Conservation (phyloP, 176 grass and related monocot species). For the sorghum (Sorghum bicolor) region Sorghum_bicolor_NCBIv3 NC_012870.2:73939001-73939500, state of each 20-base stretch:
- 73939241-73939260: neutral
- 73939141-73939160: neutral
- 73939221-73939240: neutral
- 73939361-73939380: conserved; percentile 51
- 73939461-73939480: neutral
- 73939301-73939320: conserved; percentile 81
- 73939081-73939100: neutral
- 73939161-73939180: neutral
- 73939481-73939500: neutral
- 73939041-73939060: neutral
- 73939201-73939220: neutral
- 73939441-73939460: neutral
- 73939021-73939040: neutral
- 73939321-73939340: conserved; percentile 72
- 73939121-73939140: neutral
- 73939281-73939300: conserved; percentile 76
- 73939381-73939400: conserved; percentile 71
- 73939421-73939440: neutral
- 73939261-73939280: conserved; percentile 19
- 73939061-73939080: neutral
- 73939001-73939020: neutral
- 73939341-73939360: conserved; percentile 76
- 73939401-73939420: conserved; percentile 54
- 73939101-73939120: neutral
- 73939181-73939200: neutral